Conservation (phyloP, 495 filamentous ascomycete species). For the Barbatosphaeria neglecta region DNA sequence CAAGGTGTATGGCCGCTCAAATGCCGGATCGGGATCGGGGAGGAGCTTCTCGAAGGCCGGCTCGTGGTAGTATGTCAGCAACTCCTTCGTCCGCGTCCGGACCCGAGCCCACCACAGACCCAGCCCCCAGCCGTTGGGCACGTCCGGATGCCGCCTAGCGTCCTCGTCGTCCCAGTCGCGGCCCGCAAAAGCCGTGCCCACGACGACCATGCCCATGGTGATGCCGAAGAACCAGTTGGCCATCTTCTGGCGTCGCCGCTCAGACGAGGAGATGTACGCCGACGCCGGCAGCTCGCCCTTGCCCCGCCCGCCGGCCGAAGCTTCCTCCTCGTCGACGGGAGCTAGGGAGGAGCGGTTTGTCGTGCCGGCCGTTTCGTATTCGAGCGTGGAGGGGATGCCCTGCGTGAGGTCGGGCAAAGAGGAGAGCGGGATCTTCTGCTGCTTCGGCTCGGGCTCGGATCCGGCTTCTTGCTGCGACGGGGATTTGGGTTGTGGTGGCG, state of each 20-base stretch:
- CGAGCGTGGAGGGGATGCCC: conserved; percentile 82
- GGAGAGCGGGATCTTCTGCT: conserved; percentile 15
- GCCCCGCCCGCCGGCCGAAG: conserved; percentile 34
- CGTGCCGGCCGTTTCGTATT: conserved; percentile 50
- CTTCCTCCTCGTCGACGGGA: conserved; percentile 45
- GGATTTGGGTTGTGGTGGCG: conserved; percentile 3
- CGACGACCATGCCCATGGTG: conserved; percentile 25
- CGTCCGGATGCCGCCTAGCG: conserved; percentile 55
- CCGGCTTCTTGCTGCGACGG: conserved; percentile 4
- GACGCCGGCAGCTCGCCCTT: conserved; percentile 60
- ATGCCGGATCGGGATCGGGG: conserved; percentile 72
- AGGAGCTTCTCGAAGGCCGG: conserved; percentile 90
- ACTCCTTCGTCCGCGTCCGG: conserved; percentile 57
- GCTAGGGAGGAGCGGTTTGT: conserved; percentile 38
- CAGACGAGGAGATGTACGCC: conserved; percentile 81
- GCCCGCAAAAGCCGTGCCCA: conserved; percentile 51
- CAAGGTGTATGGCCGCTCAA: conserved; percentile 82
- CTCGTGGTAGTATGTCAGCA: conserved; percentile 86
- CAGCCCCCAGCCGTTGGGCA: conserved; percentile 49
- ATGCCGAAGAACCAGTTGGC: conserved; percentile 46
- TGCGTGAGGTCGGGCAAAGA: conserved; percentile 80
- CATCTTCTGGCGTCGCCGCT: conserved; percentile 61
- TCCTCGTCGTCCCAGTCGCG: conserved; percentile 72
- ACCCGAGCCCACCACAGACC: conserved; percentile 67
- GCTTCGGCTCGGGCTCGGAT: conserved; percentile 6